Evolutionary conservation across 495 filamentous ascomycete species (phyloP).

Genomic region (Tuber borchii): DNA sequence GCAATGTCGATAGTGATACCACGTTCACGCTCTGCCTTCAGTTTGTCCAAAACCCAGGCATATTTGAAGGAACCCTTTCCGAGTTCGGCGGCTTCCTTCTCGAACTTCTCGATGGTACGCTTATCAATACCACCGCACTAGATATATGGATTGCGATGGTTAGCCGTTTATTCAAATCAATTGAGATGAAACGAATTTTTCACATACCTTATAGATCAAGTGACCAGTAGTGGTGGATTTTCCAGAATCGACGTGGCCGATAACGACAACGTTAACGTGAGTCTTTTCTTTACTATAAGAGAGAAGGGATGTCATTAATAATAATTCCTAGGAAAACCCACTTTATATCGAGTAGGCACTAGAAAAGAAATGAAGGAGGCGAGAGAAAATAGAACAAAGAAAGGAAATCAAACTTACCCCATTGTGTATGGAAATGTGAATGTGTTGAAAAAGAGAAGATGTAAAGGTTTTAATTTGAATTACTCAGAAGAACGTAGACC

Average conservation of each 20-base stretch:
- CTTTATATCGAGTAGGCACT: neutral
- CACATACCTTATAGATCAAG: conserved; percentile 85
- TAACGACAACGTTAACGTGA: conserved; percentile 97
- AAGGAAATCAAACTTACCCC: conserved; percentile 30
- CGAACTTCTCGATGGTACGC: conserved; percentile 99
- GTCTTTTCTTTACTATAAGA: conserved; percentile 62
- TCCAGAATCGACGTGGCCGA: conserved; percentile 99
- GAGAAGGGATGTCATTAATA: conserved; percentile 6
- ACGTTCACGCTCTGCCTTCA: conserved; percentile 99
- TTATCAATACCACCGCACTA: conserved; percentile 97
- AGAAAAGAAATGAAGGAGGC: neutral
- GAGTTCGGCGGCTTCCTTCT: conserved; percentile 99
- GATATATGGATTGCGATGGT: conserved; percentile 3
- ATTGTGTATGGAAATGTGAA: conserved; percentile 20
- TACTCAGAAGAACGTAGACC: conserved; percentile 43
- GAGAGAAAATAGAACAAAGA: neutral
- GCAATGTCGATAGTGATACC: conserved; percentile 99
- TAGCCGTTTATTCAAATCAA: neutral
- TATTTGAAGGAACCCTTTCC: conserved; percentile 99
- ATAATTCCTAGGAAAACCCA: neutral
- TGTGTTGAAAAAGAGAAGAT: conserved; percentile 17
- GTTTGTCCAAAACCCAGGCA: conserved; percentile 99
- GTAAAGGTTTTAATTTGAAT: conserved; percentile 33
- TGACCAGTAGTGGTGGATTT: conserved; percentile 98
- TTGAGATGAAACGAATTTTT: neutral